phyloP scores from a whole-genome alignment of 257 asterid genomes.

The Forsythia viridissima region DNA sequence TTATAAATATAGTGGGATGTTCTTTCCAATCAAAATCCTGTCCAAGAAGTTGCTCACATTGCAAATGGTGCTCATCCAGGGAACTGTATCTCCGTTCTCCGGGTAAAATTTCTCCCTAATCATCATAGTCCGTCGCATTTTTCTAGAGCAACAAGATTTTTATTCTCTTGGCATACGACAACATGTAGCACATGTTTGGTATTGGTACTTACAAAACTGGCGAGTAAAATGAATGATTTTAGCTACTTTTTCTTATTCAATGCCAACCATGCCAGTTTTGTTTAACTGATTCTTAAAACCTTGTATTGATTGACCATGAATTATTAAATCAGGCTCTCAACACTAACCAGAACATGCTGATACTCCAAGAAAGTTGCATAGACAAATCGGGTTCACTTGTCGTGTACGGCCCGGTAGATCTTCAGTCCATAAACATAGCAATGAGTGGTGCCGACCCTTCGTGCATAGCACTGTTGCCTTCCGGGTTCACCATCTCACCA shows the following conservation, averaged over 20 bases:
- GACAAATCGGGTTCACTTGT: conserved; percentile 83
- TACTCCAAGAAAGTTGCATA: conserved; percentile 91
- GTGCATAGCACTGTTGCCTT: conserved; percentile 71
- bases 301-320: not conserved
- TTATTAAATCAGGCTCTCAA: conserved; percentile 55
- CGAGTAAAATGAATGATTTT: not conserved
- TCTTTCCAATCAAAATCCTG: conserved; percentile 81
- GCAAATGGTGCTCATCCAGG: conserved; percentile 98
- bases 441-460: conserved; percentile 95
- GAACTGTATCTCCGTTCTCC: conserved; percentile 78
- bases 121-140: not conserved
- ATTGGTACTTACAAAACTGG: not conserved
- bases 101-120: conserved; percentile 51
- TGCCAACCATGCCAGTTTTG: no score
- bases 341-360: conserved; percentile 83
- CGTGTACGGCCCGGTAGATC: conserved; percentile 81
- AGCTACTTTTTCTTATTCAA: no score
- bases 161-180: not conserved
- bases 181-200: not conserved
- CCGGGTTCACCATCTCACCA: conserved; percentile 81
- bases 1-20: conserved; percentile 78
- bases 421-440: conserved; percentile 73
- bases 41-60: conserved; percentile 85
- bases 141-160: not conserved
- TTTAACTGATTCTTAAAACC: not conserved